Percentiles rank a stretch among this genome's conserved stretches.
Conservation (phyloP, 306 rosid species). For the Lathyrus aphaca region DNA sequence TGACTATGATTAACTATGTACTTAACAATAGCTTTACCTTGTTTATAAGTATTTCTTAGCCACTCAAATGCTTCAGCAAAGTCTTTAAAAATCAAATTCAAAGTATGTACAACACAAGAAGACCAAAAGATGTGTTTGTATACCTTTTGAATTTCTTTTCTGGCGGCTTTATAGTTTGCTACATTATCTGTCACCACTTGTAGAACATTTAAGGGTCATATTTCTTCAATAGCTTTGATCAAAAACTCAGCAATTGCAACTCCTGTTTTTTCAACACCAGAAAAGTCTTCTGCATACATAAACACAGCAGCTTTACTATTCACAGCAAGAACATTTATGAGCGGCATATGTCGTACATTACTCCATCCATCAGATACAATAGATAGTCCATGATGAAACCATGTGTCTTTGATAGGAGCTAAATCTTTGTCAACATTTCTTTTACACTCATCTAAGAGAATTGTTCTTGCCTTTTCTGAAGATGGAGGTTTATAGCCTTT, state of each 20-base stretch:
- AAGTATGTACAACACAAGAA: not conserved
- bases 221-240: not conserved
- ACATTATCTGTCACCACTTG: not conserved
- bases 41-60: not conserved
- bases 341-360: not conserved
- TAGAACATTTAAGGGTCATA: not conserved
- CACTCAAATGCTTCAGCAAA: not conserved
- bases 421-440: not conserved
- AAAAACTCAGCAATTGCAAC: not conserved
- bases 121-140: not conserved
- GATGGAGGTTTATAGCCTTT: slow-evolving; percentile 3
- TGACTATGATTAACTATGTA: not conserved
- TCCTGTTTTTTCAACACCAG: not conserved
- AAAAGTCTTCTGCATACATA: not conserved
- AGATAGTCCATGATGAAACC: not conserved
- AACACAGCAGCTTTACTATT: not conserved
- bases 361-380: not conserved
- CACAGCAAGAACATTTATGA: not conserved
- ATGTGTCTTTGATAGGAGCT: not conserved
- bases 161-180: not conserved
- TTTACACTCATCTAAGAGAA: not conserved
- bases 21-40: not conserved
- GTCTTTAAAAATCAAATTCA: not conserved
- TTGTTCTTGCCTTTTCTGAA: not conserved
- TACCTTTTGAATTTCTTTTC: not conserved